Evolutionary conservation across 768 basidiomycete species (phyloP), one percentile per base, ranked within the genome.

Genomic region (Pleurotus platypus): DNA sequence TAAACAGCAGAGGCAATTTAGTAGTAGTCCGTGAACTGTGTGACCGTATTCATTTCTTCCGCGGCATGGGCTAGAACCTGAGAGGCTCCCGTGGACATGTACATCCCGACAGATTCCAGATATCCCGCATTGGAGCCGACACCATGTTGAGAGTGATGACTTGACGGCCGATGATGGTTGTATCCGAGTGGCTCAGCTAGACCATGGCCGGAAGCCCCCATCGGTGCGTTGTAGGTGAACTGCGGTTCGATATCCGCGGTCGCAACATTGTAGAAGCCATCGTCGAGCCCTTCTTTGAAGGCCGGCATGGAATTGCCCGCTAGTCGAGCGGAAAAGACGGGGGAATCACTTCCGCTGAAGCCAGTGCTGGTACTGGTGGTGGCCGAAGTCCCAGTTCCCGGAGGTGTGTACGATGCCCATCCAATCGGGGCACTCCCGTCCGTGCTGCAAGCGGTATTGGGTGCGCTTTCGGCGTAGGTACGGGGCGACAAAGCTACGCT

Each of bases 381-480:
- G 16, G 77, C 70, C 5, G 84, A 84, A 7, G 76, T 76, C 1
- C 75, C 76, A 5, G 84, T 86, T 1, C 82, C 75, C 1, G 85
- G 85, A 26, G 85, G 85, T 0, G 84, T 86, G 60, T 86, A 86
- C 30, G 79, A 74, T 4, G 81, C 76, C 85, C 85, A 87, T 15
- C 79, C 78, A 56, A 69, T 76, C 12, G 70, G 60, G 0, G 78
- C 77, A 37, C 75, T 74, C 15, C 82, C 78, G 47, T 80, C 83
- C 0, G 76, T 75, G 18, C 70, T 77, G 56, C 76, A 75, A 5
- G 75, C 77, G 0, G 83, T 81, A 40, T 70, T 77, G 3, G 85
- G 83, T 1, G 77, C 79, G 24, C 80, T 5, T 73, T 70, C 24
- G 56, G 46, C 49, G 59, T 63, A 42, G 71, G 68, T 54, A n/a